These are phyloP conservation scores for Aschersonia sp. DNA, from an alignment of 2,329 filamentous ascomycete species.

Conservation along the genomic window DNA sequence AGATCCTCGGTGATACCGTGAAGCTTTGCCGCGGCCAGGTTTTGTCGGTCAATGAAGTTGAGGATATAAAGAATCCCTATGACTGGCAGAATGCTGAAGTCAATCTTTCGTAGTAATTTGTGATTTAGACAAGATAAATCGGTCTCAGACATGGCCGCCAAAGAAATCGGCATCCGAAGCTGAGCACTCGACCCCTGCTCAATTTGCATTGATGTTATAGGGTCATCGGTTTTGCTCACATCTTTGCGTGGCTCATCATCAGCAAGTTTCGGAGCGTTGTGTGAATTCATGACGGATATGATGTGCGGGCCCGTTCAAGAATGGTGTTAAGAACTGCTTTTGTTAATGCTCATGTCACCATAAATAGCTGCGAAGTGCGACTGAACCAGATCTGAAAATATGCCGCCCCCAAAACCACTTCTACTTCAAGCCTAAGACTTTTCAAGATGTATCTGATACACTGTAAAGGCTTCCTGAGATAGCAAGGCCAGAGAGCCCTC, in stretches of 20 bases:
- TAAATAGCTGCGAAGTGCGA: no score
- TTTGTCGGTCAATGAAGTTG: constrained; percentile 33
- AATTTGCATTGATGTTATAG: neutral
- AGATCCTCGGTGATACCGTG: constrained; percentile 31
- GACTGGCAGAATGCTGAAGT: constrained; percentile 15
- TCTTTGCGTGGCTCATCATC: neutral
- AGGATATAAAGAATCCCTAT: constrained; percentile 15
- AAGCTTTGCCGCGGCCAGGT: constrained; percentile 8
- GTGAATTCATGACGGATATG: neutral
- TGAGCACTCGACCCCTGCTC: neutral
- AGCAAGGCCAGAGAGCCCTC: no score
- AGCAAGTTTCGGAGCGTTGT: neutral
- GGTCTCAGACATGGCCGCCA: constrained; percentile 3
- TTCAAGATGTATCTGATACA: no score
- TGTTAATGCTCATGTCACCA: no score
- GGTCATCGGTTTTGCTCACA: neutral
- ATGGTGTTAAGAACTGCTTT: no score
- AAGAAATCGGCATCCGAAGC: constrained; percentile 3
- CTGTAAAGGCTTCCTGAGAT: no score
- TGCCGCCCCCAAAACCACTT: no score
- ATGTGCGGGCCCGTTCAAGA: no score
- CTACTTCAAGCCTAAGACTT: no score
- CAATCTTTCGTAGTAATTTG: constrained; percentile 12
- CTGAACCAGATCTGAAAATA: no score
- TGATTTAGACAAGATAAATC: constrained; percentile 4